Percentiles rank a stretch among this genome's conserved stretches.
These are phyloP conservation scores for Dipteronia dyeriana DNA, from an alignment of 345 rosid species.

Conservation along the genomic window DNA sequence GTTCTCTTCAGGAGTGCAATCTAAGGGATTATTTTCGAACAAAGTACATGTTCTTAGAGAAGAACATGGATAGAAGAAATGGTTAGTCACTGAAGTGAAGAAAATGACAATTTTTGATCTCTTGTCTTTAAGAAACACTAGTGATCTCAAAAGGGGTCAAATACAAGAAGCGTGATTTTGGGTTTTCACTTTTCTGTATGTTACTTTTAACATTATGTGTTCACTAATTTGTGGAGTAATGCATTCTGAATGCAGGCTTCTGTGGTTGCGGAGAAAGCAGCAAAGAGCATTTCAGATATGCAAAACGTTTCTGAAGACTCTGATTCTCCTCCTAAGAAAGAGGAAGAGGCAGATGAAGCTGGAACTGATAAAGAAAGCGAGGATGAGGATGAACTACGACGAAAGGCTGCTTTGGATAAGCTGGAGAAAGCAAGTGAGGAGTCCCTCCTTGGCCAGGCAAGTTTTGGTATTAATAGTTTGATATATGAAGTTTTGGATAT, in stretches of 20 bases:
- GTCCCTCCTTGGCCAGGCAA: conserved; percentile 87
- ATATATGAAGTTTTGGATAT: conserved; percentile 11
- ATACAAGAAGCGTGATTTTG: neutral
- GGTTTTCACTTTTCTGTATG: neutral
- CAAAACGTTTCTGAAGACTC: conserved; percentile 50
- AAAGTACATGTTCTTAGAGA: neutral
- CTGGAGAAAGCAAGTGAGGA: conserved; percentile 88
- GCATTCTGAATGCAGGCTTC: conserved; percentile 62
- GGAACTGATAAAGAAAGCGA: conserved; percentile 57
- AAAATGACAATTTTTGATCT: neutral
- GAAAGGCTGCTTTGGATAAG: conserved; percentile 72
- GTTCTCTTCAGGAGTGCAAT: neutral
- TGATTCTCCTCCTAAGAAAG: conserved; percentile 61
- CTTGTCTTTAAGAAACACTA: neutral
- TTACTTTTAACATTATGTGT: neutral
- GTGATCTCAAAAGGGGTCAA: neutral
- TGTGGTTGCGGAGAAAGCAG: conserved; percentile 81
- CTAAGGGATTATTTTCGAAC: neutral
- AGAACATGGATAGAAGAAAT: conserved; percentile 5
- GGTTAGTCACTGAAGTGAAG: neutral
- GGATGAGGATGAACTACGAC: conserved; percentile 54
- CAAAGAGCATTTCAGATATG: conserved; percentile 73
- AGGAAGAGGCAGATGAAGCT: conserved; percentile 46
- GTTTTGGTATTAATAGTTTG: conserved; percentile 24
- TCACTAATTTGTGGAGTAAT: conserved; percentile 9